Evolutionary conservation across 495 filamentous ascomycete species (phyloP), one percentile per base, ranked within the genome.

Genomic region (Tetracladium marchalianum): DNA sequence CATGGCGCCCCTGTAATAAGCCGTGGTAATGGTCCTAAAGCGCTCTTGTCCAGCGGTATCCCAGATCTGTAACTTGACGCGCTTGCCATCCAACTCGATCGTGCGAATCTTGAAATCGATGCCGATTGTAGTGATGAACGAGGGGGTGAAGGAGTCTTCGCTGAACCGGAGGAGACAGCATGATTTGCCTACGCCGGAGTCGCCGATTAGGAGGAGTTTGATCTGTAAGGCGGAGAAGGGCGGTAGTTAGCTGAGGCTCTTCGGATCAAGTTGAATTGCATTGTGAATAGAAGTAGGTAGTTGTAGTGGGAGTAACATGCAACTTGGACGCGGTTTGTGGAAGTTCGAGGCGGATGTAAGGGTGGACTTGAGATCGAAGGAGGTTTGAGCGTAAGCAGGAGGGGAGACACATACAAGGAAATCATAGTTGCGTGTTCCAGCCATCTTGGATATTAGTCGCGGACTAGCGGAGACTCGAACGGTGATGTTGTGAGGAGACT

Each of bases 61-160:
- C 92, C 92, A 98, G 63, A 98, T 98, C 70, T 98, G 92, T 61
- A 98, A 71, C 72, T 98, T 98, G 48, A 98, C 90, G 41, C 90
- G 73, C 80, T 98, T 98, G 52, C 90, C 90, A 61, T 98, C 92
- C 49, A 98, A 69, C 67, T 98, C 92, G 67, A 98, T 98, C 47
- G 92, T 98, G 39, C 92, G 79, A 57, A 98, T 98, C 75, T 98
- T 98, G 72, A 98, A 98, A 66, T 99, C 92, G 70, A 99, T 99
- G 47, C 92, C 92, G 66, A 99, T 97, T 41, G 92, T 98, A 22
- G 92, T 97, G 71, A 98, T 98, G 72, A 97, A 98, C 51, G 89
- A 95, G 31, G 92, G 92, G 27, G 83, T 98, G 70, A 98, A 98
- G 10, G 89, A 95, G 70, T 98, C 92, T 70, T 98, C 92, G 65